These are phyloP conservation scores for Komagataella pseudopastoris DNA, from an alignment of 805 yeast genomes.

Conservation along the genomic window DNA sequence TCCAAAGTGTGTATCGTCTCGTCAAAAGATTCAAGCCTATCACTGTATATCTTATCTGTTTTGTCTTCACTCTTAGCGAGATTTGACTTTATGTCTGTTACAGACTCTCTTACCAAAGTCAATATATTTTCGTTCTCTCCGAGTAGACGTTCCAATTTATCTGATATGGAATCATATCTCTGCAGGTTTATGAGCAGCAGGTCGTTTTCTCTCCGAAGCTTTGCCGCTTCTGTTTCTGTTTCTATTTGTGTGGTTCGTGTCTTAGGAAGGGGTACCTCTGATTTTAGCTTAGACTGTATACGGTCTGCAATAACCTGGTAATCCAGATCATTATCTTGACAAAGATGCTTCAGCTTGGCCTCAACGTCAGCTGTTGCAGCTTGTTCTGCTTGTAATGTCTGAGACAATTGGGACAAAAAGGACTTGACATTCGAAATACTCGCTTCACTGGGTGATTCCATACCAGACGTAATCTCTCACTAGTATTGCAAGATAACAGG, in stretches of 20 bases:
- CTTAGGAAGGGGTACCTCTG: no score
- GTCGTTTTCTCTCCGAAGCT: constrained; percentile 13
- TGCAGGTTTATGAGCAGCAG: constrained; percentile 16
- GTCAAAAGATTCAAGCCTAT: not conserved
- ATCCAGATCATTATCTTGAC: not conserved
- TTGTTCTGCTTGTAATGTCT: constrained; percentile 4
- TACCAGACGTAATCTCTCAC: no score
- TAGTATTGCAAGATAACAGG: no score
- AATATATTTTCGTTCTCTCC: constrained; percentile 16
- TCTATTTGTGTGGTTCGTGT: not conserved
- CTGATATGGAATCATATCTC: constrained; percentile 16
- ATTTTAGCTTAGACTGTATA: no score
- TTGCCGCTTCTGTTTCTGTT: constrained; percentile 6
- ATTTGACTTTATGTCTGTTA: not conserved
- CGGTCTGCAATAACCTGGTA: constrained; percentile 5
- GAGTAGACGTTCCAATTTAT: constrained; percentile 13
- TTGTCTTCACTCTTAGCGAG: not conserved
- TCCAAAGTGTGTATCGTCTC: not conserved
- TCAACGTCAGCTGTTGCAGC: constrained; percentile 1
- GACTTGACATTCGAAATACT: not conserved
- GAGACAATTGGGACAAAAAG: not conserved
- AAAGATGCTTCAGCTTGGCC: not conserved
- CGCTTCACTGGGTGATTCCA: not conserved
- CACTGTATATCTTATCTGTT: not conserved
- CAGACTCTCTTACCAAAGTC: constrained; percentile 6